A percentile compares a stretch with the other conserved stretches of the same genome.
Evolutionary conservation across 805 yeast genomes (phyloP).

Genomic region (Ogataea philodendri): DNA sequence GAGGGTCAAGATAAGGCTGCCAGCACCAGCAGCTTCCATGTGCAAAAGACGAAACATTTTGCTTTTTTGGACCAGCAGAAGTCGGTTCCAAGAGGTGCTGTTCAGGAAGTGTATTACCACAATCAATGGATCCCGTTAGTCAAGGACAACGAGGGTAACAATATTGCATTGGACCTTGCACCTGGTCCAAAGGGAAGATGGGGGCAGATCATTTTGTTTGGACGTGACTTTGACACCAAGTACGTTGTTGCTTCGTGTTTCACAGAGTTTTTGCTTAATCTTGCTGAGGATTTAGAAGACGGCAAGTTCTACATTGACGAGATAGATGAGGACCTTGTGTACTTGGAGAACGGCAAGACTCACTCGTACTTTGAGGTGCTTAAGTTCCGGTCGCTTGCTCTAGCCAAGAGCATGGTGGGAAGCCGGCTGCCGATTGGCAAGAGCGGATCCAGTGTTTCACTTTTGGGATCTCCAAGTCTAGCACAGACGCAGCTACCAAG

Average conservation of each 20-base stretch:
- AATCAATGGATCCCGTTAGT: conserved; percentile 89
- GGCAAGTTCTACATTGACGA: conserved; percentile 76
- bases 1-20: conserved; percentile 16
- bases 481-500: conserved; percentile 17
- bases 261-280: conserved; percentile 80
- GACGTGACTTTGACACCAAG: conserved; percentile 90
- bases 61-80: conserved; percentile 50
- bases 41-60: conserved; percentile 24
- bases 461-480: conserved; percentile 32
- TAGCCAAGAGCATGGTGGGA: conserved; percentile 18
- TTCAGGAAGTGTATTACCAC: conserved; percentile 81
- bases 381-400: conserved; percentile 55
- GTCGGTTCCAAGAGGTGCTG: conserved; percentile 73
- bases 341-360: conserved; percentile 34
- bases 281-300: conserved; percentile 83
- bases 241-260: conserved; percentile 83
- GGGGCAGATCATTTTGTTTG: conserved; percentile 92
- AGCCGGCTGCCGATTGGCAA: conserved; percentile 20
- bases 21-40: conserved; percentile 17
- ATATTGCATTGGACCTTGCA: conserved; percentile 84
- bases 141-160: conserved; percentile 87
- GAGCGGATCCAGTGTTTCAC: conserved; percentile 21
- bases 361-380: conserved; percentile 70
- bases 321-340: conserved; percentile 55
- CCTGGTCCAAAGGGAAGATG: conserved; percentile 75